phyloP scores from a whole-genome alignment of 1,284 basidiomycete genomes.

The Marasmius oreades region DNA sequence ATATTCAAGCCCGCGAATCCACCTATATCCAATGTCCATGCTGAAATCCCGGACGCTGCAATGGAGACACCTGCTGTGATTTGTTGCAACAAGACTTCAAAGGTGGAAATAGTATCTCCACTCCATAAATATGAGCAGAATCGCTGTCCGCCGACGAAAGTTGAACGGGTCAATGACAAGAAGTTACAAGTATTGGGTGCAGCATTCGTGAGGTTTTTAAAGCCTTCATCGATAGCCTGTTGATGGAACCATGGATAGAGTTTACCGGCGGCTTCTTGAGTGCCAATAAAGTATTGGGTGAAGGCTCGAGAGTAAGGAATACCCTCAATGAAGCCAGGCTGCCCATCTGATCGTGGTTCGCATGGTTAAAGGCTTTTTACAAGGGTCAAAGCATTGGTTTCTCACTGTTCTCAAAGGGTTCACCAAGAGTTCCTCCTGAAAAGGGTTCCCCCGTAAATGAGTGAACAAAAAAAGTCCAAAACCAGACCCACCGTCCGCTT shows the following conservation, averaged over 20 bases:
- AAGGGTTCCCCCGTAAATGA: neutral
- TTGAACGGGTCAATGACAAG: constrained; percentile 39
- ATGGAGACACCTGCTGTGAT: constrained; percentile 35
- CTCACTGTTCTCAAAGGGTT: constrained; percentile 36
- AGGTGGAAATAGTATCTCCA: constrained; percentile 34
- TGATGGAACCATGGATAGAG: constrained; percentile 41
- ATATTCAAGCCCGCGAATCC: constrained; percentile 36
- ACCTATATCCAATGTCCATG: constrained; percentile 40
- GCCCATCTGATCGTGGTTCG: constrained; percentile 26
- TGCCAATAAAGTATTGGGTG: constrained; percentile 36
- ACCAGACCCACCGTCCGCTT: constrained; percentile 31
- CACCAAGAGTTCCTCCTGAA: constrained; percentile 34
- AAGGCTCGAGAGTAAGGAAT: constrained; percentile 35
- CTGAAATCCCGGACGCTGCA: constrained; percentile 35
- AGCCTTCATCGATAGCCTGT: constrained; percentile 21
- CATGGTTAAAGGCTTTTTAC: neutral
- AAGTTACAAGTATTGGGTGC: constrained; percentile 27
- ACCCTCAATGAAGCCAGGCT: constrained; percentile 26
- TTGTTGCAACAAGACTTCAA: constrained; percentile 35
- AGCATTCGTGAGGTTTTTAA: constrained; percentile 11
- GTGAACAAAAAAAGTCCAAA: neutral
- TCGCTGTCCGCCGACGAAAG: constrained; percentile 36
- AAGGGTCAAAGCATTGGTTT: neutral
- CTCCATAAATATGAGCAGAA: constrained; percentile 42
- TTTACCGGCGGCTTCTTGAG: constrained; percentile 36